A percentile compares a stretch with the other conserved stretches of the same genome.
phyloP scores from a whole-genome alignment of 176 grass and related monocot genomes.

The Cenchrus fungigraminus region DNA sequence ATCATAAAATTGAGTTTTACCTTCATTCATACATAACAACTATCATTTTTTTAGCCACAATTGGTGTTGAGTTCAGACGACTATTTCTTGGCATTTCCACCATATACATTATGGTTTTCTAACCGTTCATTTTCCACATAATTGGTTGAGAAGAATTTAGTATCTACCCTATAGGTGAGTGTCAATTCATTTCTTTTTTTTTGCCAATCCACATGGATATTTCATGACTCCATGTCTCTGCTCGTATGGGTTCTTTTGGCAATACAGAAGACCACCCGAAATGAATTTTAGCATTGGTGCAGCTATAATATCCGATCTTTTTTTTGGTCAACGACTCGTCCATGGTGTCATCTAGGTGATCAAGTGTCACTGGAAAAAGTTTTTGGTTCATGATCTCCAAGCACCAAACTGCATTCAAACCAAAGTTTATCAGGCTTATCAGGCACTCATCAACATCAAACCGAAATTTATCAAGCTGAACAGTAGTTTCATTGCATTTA shows the following conservation, averaged over 20 bases:
- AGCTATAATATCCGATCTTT: neutral
- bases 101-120: neutral
- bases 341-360: too few relatives aligned
- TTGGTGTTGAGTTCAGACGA: neutral
- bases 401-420: too few relatives aligned
- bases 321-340: neutral
- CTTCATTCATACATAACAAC: neutral
- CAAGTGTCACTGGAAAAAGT: too few relatives aligned
- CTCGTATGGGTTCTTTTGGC: too few relatives aligned
- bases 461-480: too few relatives aligned
- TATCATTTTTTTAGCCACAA: neutral
- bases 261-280: too few relatives aligned
- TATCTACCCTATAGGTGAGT: too few relatives aligned
- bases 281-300: neutral
- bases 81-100: neutral
- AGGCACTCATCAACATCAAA: too few relatives aligned
- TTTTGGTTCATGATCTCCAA: too few relatives aligned
- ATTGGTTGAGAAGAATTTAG: neutral
- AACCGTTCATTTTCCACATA: neutral
- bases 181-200: neutral
- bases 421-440: too few relatives aligned
- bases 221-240: too few relatives aligned
- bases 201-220: neutral
- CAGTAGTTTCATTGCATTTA: too few relatives aligned
- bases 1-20: neutral